These are phyloP conservation scores for Talaromyces piceae DNA, from an alignment of 2,329 filamentous ascomycete genomes.

Conservation along the genomic window DNA sequence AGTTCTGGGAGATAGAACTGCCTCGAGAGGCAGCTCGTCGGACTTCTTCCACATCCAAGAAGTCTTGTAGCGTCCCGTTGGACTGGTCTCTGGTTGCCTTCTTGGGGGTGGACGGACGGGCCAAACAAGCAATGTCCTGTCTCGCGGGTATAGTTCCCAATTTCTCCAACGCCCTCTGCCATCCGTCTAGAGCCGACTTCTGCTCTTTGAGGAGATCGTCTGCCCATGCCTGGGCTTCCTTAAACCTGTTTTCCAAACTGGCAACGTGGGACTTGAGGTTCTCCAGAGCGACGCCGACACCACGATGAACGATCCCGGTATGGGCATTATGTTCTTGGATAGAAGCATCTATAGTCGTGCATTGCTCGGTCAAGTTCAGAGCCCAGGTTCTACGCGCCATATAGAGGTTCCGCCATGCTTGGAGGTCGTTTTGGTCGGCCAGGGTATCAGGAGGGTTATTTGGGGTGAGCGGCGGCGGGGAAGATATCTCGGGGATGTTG, in stretches of 20 bases:
- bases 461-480: slow-evolving; percentile 55
- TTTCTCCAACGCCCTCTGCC: slow-evolving; percentile 31
- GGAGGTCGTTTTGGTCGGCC: slow-evolving; percentile 67
- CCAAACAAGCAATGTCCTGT: slow-evolving; percentile 37
- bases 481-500: slow-evolving; percentile 45
- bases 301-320: slow-evolving; percentile 57
- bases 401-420: slow-evolving; percentile 85
- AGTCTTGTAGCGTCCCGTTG: slow-evolving; percentile 60
- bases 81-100: slow-evolving; percentile 35
- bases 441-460: slow-evolving; percentile 68
- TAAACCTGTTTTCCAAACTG: slow-evolving; percentile 37
- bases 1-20: slow-evolving; percentile 50
- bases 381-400: slow-evolving; percentile 76
- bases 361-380: slow-evolving; percentile 60
- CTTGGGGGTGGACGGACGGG: slow-evolving; percentile 34
- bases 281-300: slow-evolving; percentile 74
- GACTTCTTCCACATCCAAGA: slow-evolving; percentile 67
- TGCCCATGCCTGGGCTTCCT: slow-evolving; percentile 41
- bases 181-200: slow-evolving; percentile 35
- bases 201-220: slow-evolving; percentile 39
- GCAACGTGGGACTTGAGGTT: slow-evolving; percentile 53
- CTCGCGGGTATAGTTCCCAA: slow-evolving; percentile 36
- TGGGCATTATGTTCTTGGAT: slow-evolving; percentile 48
- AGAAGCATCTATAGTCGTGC: slow-evolving; percentile 55
- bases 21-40: slow-evolving; percentile 64